Evolutionary conservation across 2,329 filamentous ascomycete species (phyloP), one percentile per base, ranked within the genome.

Genomic region (Tolypocladium ovalisporum): DNA sequence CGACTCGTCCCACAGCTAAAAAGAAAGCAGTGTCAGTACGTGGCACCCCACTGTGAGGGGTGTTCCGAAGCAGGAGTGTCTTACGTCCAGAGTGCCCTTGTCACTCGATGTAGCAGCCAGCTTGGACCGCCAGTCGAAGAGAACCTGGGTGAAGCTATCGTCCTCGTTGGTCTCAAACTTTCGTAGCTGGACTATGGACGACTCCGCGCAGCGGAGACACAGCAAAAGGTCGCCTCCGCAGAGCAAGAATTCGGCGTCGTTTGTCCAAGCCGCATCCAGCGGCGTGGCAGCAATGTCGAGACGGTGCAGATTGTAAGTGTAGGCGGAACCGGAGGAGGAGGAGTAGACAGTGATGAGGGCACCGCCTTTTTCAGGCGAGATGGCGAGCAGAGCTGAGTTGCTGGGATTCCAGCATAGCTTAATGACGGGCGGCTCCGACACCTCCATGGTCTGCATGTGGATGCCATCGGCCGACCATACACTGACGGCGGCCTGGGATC

Each of bases 381-480:
- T 77, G 60, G 78, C 77, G 17, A 87, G 71, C 36, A 85, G 75
- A n/a, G 76, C 75, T 1, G 75, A 74, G 60, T 79, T 79, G 61
- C 71, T 76, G 2, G 78, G 79, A 64, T 82, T 85, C 83, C 84
- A 86, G 52, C 77, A 76, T 27, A 86, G 72, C 66, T 83, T 84
- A 63, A 84, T 78, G 53, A 86, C 74, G 17, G 83, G 83, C n/a
- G 82, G 76, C 62, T 85, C 82, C 40, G 80, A 73, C 32, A 80
- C 75, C 61, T 83, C 79, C 67, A 83, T 80, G 27, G 77, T 74
- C 54, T 82, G 75, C 29, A 82, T 63, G 55, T 75, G 73, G 32
- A 71, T 73, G 22, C 83, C 83, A 58, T 83, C 79, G 2, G 73
- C 71, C 10, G 75, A 74, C 78, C 81, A 85, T 22, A 86, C 76